Evolutionary conservation across 179 eudicot species (phyloP), one percentile per base, ranked within the genome.

Genomic region (Silene noctiflora): DNA sequence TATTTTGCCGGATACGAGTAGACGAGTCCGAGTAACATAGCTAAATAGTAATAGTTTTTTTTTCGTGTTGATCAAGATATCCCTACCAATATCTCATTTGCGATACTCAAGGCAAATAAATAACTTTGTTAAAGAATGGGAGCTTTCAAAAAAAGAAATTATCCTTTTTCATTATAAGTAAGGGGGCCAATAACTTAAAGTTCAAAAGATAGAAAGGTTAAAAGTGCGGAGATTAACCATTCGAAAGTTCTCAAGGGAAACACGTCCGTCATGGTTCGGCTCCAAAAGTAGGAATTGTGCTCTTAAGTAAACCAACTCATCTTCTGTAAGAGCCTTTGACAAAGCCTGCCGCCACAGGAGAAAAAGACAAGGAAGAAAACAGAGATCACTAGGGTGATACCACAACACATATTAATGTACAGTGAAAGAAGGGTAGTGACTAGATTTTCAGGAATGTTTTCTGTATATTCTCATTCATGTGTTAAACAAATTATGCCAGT

Each of bases 271-370:
- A 74, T 77, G 80, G 69, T 73, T 85, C 25, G 99, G 99, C 83
- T 95, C 96, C 85, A 93, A 73, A 48, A 93, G 85, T 33, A 78
- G 82, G 77, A 91, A 95, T 78, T 95, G 98, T 78, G 91, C 87
- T 87, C 87, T 81, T 7, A 95, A 86, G 85, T 89, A 93, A 55
- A 87, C 79, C 27, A 93, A 85, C 79, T 95, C 97, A 81, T 93
- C 96, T 79, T 89, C 93, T 39, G 91, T 88, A 77, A 95, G 85
- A 82, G 97, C 97, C 84, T 93, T 95, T 60, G 99, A 91, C 81
- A 95, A 88, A 75, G 99, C 92, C 99, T 95, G 85, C 79, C 81
- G 67, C 22, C 33, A 61, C 31, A 55, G 21, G 11, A 67, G 59
- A 75, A n/a, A 74, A 1, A 11, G 14, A 71, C 22, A 25, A 63